Base-by-base conservation (phyloP, 2,329 filamentous ascomycete genomes). In the Fusarium hostae region DNA sequence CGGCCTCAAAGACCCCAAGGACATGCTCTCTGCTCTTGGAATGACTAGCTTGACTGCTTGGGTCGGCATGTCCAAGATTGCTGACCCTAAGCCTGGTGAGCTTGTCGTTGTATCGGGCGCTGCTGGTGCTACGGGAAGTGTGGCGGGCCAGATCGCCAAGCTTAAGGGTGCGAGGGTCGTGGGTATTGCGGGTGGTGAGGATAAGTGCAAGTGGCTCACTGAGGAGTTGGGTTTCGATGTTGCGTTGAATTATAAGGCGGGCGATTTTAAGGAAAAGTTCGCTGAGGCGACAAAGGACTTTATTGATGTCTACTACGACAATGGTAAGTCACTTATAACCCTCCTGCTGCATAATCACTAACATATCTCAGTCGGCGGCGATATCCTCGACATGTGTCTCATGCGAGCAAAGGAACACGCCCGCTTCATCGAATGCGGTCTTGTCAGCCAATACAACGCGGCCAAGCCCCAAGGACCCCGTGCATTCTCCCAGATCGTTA, bases 71-170 rank as follows among this genome's bases (percentile, higher is more conserved):
- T 80, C 88, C 34, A 87, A 92, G 60, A 87, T 95, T 48, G 92
- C 89, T 5, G 83, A 91, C 60, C 88, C 91, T 43, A 89, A 91
- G 79, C 80, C 86, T 5, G 92, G 92, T 8, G 91, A 95, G 71
- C 90, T 91, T 7, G 92, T 95, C 2, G 91, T 95, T 11, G 91
- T 95, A 0, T 92, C 89, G 12, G 92, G 92, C 10, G 93, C 93
- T 3, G 93, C 93, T 1, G 93, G 93, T 4, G 93, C 92, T 0
- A 95, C 93, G 0, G 93, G 93, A 2, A 91, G 88, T 76, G 88
- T 95, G 2, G 92, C 89, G 0, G 92, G 91, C 1, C 93, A 95
- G 81, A 93, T 95, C 72, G 91, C 92, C 22, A 94, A 93, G 84
- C 82, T 94, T 58, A 89, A 90, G 79, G 92, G 91, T 16, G 82